These are phyloP conservation scores for Colletotrichum chlorophyti DNA, from an alignment of 2,329 filamentous ascomycete species.

Conservation along the genomic window DNA sequence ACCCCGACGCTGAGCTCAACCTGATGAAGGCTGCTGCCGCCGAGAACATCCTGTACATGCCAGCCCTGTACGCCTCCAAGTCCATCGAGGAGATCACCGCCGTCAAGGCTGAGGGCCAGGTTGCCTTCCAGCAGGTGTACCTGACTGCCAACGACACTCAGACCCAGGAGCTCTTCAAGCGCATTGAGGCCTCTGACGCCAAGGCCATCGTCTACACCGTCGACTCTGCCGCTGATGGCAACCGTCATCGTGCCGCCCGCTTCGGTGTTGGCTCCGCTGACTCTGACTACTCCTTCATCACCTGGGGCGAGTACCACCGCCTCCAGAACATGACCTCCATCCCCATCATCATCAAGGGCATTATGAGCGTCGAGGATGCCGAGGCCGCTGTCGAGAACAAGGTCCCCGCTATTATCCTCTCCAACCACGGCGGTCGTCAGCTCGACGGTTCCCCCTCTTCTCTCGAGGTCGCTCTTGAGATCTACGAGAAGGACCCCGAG, in stretches of 20 bases:
- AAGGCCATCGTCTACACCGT: constrained; percentile 46
- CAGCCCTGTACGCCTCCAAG: constrained; percentile 40
- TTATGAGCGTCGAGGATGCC: constrained; percentile 44
- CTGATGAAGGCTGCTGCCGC: constrained; percentile 55
- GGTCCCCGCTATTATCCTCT: constrained; percentile 45
- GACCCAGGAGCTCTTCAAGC: constrained; percentile 39
- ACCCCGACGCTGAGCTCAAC: constrained; percentile 55
- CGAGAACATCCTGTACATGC: constrained; percentile 59
- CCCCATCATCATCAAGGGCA: constrained; percentile 49
- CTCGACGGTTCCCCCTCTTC: constrained; percentile 46
- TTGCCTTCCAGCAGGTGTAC: constrained; percentile 46
- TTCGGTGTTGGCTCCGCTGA: constrained; percentile 45
- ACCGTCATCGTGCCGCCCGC: constrained; percentile 48
- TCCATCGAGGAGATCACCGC: constrained; percentile 46
- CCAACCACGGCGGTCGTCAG: constrained; percentile 52
- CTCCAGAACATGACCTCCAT: constrained; percentile 43
- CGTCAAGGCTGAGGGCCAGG: constrained; percentile 43
- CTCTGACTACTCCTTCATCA: constrained; percentile 25
- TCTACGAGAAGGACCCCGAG: constrained; percentile 43
- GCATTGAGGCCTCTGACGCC: constrained; percentile 41
- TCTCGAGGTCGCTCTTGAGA: constrained; percentile 47
- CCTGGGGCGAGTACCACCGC: constrained; percentile 46
- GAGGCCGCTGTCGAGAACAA: constrained; percentile 41
- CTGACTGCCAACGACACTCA: constrained; percentile 41
- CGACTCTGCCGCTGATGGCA: constrained; percentile 46